Conservation (phyloP, 345 rosid species). For the Clarkia xantiana region DNA sequence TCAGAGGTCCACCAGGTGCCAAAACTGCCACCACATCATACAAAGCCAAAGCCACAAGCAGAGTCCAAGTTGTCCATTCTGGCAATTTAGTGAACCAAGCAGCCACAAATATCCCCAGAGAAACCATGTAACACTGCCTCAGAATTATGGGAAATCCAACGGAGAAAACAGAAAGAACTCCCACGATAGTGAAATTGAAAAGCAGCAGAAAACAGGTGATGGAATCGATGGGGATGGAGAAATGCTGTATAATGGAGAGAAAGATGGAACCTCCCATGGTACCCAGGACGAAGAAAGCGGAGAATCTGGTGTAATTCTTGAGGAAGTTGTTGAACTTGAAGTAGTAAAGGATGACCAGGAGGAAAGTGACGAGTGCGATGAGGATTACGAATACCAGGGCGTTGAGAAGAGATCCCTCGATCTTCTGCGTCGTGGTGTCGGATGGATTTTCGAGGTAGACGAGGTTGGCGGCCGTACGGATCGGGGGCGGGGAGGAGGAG, state of each 20-base stretch:
- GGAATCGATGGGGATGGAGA: conserved; percentile 72
- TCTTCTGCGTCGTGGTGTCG: conserved; percentile 59
- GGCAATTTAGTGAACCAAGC: conserved; percentile 93
- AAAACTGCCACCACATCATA: conserved; percentile 90
- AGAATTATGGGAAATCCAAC: conserved; percentile 61
- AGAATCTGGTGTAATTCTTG: conserved; percentile 93
- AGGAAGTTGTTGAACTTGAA: conserved; percentile 79
- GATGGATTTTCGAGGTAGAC: conserved; percentile 78
- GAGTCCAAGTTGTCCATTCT: conserved; percentile 92
- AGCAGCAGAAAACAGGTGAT: conserved; percentile 55
- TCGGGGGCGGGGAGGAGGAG: conserved; percentile 27
- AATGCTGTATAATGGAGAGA: conserved; percentile 64
- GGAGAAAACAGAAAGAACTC: conserved; percentile 68
- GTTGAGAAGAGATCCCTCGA: conserved; percentile 77
- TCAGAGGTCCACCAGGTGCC: conserved; percentile 96
- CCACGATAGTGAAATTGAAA: conserved; percentile 75
- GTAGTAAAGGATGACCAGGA: conserved; percentile 78
- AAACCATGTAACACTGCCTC: conserved; percentile 86
- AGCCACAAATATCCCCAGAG: conserved; percentile 71
- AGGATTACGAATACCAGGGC: conserved; percentile 74
- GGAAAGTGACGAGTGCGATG: conserved; percentile 65
- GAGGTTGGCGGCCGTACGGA: conserved; percentile 93
- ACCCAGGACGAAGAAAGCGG: conserved; percentile 66
- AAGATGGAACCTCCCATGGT: conserved; percentile 89
- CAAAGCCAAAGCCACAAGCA: conserved; percentile 74